A percentile compares a stretch with the other conserved stretches of the same genome.
phyloP scores from a whole-genome alignment of 2,329 filamentous ascomycete genomes.

The Botrytis byssoidea region DNA sequence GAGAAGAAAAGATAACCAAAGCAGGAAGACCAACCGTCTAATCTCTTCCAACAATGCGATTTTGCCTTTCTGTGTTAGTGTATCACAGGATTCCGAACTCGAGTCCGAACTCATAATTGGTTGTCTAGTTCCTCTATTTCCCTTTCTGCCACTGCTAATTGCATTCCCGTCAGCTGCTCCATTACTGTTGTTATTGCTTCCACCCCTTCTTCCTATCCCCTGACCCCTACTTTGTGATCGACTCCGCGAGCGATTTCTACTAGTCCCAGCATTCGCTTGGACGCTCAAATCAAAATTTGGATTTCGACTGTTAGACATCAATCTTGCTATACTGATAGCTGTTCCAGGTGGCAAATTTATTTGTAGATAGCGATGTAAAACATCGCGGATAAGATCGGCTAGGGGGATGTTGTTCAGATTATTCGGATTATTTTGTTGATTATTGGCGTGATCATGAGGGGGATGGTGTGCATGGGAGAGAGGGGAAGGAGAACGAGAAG shows the following conservation, averaged over 20 bases:
- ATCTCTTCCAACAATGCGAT: not conserved
- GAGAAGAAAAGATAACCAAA: too few relatives aligned
- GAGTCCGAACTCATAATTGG: not conserved
- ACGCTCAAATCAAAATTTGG: not conserved
- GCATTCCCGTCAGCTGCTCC: not conserved
- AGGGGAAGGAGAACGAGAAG: not conserved
- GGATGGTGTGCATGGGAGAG: not conserved
- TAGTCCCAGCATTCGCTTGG: not conserved
- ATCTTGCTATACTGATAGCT: not conserved
- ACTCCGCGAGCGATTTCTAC: not conserved
- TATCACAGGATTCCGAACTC: not conserved
- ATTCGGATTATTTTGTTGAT: not conserved
- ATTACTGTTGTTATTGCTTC: not conserved
- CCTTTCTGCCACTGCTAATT: not conserved
- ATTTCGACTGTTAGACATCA: not conserved
- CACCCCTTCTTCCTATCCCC: not conserved
- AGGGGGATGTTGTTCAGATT: not conserved
- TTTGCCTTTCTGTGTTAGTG: not conserved
- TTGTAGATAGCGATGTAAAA: constrained; percentile 11
- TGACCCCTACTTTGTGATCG: too few relatives aligned
- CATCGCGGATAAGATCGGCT: not conserved
- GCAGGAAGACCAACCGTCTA: not conserved
- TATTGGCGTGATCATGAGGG: not conserved
- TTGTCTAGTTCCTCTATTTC: not conserved
- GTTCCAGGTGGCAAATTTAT: not conserved